Percentiles rank a stretch among this genome's conserved stretches.
These are phyloP conservation scores for Dioscorea alata DNA, from an alignment of 106 monocot genomes.

Conservation along the genomic window DNA sequence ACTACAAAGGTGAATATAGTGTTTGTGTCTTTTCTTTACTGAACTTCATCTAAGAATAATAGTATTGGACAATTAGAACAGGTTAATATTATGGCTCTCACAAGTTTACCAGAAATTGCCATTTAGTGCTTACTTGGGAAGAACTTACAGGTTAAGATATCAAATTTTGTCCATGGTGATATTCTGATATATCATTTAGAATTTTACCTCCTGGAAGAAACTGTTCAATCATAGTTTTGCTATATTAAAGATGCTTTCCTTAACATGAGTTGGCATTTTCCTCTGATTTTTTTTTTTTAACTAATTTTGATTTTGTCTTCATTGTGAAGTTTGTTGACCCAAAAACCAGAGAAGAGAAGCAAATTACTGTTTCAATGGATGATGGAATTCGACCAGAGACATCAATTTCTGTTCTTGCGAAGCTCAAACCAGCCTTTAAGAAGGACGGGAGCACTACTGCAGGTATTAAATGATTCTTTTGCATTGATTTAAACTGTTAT, in stretches of 20 bases:
- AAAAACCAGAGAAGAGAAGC: slow-evolving; percentile 65
- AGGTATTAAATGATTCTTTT: slow-evolving; percentile 32
- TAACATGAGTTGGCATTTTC: background rate
- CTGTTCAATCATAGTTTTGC: no score
- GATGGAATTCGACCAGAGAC: slow-evolving; percentile 73
- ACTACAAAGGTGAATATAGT: slow-evolving; percentile 45
- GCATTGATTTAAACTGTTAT: background rate
- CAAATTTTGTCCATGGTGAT: no score
- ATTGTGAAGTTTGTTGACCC: slow-evolving; percentile 60
- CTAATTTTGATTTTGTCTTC: background rate
- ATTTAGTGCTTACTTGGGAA: no score
- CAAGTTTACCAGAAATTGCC: no score
- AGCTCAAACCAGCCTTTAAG: slow-evolving; percentile 75
- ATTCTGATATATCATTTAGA: no score
- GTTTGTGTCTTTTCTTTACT: background rate
- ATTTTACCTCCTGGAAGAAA: no score
- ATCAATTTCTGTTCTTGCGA: slow-evolving; percentile 53
- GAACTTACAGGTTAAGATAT: no score
- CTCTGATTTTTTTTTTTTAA: background rate
- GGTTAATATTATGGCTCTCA: no score
- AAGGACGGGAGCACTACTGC: slow-evolving; percentile 85
- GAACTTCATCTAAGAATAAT: no score
- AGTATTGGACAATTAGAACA: no score
- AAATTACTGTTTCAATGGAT: slow-evolving; percentile 53
- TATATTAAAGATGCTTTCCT: no score